A percentile compares a stretch with the other conserved stretches of the same genome.
phyloP scores from a whole-genome alignment of 2,329 filamentous ascomycete species.

The Coniella vitis region DNA sequence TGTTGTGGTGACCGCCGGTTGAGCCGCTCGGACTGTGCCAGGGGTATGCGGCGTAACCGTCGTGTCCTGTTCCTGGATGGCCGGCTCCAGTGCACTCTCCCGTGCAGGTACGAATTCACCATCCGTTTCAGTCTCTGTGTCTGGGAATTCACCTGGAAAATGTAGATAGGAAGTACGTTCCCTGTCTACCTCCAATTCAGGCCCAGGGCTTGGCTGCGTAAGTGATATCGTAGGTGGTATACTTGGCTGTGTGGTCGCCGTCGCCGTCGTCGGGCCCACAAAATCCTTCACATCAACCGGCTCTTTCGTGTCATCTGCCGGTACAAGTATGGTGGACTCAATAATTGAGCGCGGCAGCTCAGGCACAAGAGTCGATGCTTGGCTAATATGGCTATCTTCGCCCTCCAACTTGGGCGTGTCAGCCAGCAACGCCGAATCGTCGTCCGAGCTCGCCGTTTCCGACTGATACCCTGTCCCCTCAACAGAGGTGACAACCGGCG shows the following conservation, averaged over 20 bases:
- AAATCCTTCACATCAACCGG: slow-evolving; percentile 17
- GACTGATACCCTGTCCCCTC: slow-evolving; percentile 60
- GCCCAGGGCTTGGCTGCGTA: slow-evolving; percentile 35
- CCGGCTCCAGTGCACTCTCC: slow-evolving; percentile 19
- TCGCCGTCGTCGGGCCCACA: not conserved
- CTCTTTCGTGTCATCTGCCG: not conserved
- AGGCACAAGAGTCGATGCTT: slow-evolving; percentile 14
- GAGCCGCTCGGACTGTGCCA: slow-evolving; percentile 19
- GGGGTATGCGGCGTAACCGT: slow-evolving; percentile 17
- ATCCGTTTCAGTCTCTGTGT: slow-evolving; percentile 26
- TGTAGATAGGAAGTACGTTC: slow-evolving; percentile 34
- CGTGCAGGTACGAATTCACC: slow-evolving; percentile 8
- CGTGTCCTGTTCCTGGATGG: slow-evolving; percentile 17
- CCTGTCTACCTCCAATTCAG: slow-evolving; percentile 15
- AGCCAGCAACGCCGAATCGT: slow-evolving; percentile 27
- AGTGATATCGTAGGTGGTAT: slow-evolving; percentile 31
- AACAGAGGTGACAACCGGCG: slow-evolving; percentile 63
- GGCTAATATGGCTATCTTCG: slow-evolving; percentile 16
- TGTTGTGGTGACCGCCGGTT: slow-evolving; percentile 16
- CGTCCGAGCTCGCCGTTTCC: slow-evolving; percentile 43
- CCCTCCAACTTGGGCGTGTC: slow-evolving; percentile 17
- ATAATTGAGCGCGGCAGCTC: not conserved
- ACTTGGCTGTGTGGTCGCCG: not conserved
- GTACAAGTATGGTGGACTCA: not conserved
- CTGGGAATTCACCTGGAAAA: slow-evolving; percentile 55